These are phyloP conservation scores for Lodderomyces oxycetoniae DNA, from an alignment of 1,139 yeast species.

Conservation along the genomic window DNA sequence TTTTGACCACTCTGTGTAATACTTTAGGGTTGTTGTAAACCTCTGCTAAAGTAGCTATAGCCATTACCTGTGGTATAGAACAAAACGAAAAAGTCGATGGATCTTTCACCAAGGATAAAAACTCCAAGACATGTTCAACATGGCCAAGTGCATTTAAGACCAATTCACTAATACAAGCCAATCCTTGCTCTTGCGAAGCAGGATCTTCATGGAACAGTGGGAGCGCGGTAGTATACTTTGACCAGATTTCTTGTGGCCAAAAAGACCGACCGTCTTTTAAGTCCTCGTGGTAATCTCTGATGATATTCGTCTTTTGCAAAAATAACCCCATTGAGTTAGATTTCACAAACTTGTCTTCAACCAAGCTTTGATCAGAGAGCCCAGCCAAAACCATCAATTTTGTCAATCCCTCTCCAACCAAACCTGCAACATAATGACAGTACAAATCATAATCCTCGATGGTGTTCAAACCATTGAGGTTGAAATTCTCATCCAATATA, in stretches of 20 bases:
- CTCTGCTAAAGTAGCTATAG: conserved; percentile 85
- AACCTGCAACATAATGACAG: conserved; percentile 96
- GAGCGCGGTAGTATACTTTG: conserved; percentile 63
- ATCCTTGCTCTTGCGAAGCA: conserved; percentile 47
- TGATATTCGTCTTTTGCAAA: conserved; percentile 91
- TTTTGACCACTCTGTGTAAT: conserved; percentile 70
- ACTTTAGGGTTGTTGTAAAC: conserved; percentile 79
- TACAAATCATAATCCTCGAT: conserved; percentile 79
- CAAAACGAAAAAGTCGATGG: conserved; percentile 85
- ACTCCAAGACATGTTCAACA: conserved; percentile 71
- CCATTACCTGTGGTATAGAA: conserved; percentile 98
- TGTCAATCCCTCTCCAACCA: conserved; percentile 95
- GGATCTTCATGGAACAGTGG: conserved; percentile 49
- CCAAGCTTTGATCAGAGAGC: conserved; percentile 51
- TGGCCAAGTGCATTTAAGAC: conserved; percentile 77
- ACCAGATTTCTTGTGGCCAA: conserved; percentile 96
- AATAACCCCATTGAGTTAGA: conserved; percentile 93
- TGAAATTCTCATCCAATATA: conserved; percentile 72
- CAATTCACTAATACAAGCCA: conserved; percentile 75
- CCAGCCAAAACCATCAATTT: conserved; percentile 67
- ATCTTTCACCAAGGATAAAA: conserved; percentile 73
- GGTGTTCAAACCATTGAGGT: conserved; percentile 73
- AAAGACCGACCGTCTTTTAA: conserved; percentile 87
- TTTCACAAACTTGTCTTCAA: conserved; percentile 49
- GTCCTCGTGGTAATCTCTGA: conserved; percentile 93